phyloP scores from a whole-genome alignment of 305 asterid genomes.

The Fraxinus ornus region DNA sequence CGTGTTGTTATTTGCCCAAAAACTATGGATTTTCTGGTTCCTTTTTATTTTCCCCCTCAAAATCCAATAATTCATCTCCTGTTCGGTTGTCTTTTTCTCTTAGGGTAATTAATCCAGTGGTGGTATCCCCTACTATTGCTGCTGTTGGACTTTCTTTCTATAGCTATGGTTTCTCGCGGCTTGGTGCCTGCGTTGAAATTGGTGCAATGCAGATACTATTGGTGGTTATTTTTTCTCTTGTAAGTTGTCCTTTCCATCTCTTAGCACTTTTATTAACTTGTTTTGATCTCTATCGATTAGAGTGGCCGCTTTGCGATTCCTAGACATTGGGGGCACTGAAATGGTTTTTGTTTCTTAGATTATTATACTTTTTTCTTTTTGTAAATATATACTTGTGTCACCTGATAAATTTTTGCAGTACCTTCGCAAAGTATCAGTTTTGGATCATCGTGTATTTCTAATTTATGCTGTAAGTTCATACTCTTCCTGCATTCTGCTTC shows the following conservation, averaged over 20 bases:
- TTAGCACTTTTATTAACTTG: background rate
- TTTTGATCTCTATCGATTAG: background rate
- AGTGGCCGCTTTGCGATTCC: background rate
- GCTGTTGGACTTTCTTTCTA: slow-evolving; percentile 98
- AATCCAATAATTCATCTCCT: slow-evolving; percentile 1
- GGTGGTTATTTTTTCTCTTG: slow-evolving; percentile 82
- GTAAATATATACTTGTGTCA: background rate
- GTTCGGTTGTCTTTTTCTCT: slow-evolving; percentile 21
- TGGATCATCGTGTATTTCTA: slow-evolving; percentile 90
- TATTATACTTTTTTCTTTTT: background rate
- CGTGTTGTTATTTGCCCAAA: background rate
- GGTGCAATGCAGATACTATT: slow-evolving; percentile 84
- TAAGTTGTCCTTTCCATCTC: slow-evolving; percentile 40
- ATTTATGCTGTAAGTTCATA: slow-evolving; percentile 68
- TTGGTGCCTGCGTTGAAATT: slow-evolving; percentile 88
- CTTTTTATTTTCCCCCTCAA: background rate
- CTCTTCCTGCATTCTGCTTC: background rate
- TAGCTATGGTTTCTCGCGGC: slow-evolving; percentile 87
- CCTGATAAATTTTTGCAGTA: slow-evolving; percentile 56
- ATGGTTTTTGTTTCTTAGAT: background rate
- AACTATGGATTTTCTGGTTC: background rate
- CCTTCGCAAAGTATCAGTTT: slow-evolving; percentile 84
- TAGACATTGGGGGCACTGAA: background rate
- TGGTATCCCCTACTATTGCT: slow-evolving; percentile 91
- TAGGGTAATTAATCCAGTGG: slow-evolving; percentile 96